phyloP scores from a whole-genome alignment of 2,329 filamentous ascomycete species.

The Aplosporella prunicola region DNA sequence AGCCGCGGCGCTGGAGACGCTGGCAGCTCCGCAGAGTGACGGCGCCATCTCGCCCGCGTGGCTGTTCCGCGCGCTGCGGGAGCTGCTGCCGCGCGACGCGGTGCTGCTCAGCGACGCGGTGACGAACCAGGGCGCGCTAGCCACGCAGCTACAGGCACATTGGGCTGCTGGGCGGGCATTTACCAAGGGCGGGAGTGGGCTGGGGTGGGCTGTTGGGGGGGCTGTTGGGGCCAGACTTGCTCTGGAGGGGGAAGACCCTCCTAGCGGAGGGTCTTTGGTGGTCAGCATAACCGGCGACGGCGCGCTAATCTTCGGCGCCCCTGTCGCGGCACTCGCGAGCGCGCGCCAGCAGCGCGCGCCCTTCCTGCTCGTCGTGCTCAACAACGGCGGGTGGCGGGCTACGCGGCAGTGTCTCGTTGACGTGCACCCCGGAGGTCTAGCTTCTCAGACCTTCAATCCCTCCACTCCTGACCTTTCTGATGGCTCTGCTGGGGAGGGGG shows the following conservation, averaged over 20 bases:
- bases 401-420: constrained; percentile 1
- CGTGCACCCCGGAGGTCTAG: constrained; percentile 4
- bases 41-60: neutral
- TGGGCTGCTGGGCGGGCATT: constrained; percentile 2
- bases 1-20: too few relatives aligned
- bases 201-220: constrained; percentile 16
- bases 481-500: too few relatives aligned
- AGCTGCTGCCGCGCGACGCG: neutral
- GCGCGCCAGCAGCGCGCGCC: constrained; percentile 46
- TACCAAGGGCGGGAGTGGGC: constrained; percentile 16
- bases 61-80: neutral
- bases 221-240: constrained; percentile 14
- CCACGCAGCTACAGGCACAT: constrained; percentile 1
- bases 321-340: constrained; percentile 49
- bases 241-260: constrained; percentile 14
- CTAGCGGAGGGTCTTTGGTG: constrained; percentile 27
- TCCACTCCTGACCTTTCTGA: too few relatives aligned
- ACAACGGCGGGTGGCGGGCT: constrained; percentile 40
- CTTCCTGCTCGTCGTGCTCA: constrained; percentile 46
- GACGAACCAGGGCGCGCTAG: constrained; percentile 1
- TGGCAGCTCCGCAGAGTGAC: too few relatives aligned
- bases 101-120: constrained; percentile 2
- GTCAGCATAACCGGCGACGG: constrained; percentile 50
- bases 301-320: constrained; percentile 48
- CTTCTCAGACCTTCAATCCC: constrained; percentile 1